Base-by-base conservation (phyloP, 345 rosid species). In the Abelmoschus esculentus region DNA sequence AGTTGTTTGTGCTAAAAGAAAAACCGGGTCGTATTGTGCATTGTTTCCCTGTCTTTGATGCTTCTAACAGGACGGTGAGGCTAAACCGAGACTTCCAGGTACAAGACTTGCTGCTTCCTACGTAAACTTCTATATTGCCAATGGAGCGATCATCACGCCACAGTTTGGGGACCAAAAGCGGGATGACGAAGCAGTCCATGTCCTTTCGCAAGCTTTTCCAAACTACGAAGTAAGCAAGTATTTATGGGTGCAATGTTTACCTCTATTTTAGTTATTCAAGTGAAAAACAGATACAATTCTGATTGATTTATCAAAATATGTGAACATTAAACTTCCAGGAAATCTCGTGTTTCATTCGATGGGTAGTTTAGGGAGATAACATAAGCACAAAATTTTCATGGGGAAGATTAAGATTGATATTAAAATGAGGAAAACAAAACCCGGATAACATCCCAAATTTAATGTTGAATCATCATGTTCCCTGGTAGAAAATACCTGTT, bases 121-220 rank as follows among this genome's bases (percentile, higher is more conserved):
- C 7, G 55, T 65, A 14, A 65, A 65, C 69, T 64, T 64, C 68
- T 65, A 65, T 26, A 65, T 65, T 46, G 69, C 55, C 55, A 65
- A 65, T 65, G 69, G 69, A 44, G 69, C 19, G 13, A 46, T 65
- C 69, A 65, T 65, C 55, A 71, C 67, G 8, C 97, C 97, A 11
- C 96, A 80, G 55, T 95, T 91, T 28, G 97, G 97, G 73, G 99
- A 95, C 83, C 38, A 79, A 14, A 80, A 80, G 79, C 78, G 92
- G 82, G 99, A 95, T 22, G 73, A 83, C 55, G 99, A 95, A 70
- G 99, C 99, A 59, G 80, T 83, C 71, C 71, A 73, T 15, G 93
- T 90, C 61, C 90, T 95, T 59, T 86, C 89, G 0, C 65, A 76
- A 31, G 88, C 88, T 11, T 95, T 87, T 77, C 96, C 96, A 19